Evolutionary conservation across 2,329 filamentous ascomycete genomes (phyloP).

Genomic region (Metarhizium anisopliae): DNA sequence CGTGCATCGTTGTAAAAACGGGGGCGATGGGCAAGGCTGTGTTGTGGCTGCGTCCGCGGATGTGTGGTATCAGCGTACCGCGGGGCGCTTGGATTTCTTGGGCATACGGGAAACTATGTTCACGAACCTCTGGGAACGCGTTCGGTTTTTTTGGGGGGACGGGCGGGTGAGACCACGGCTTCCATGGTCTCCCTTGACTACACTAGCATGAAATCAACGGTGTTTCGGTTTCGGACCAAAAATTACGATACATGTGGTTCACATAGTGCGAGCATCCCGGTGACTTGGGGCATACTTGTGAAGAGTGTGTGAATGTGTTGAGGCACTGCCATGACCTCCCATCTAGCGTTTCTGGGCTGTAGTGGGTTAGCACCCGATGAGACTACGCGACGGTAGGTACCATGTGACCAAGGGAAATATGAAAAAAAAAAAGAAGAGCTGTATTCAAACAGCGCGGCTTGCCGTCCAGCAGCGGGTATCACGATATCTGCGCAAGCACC

Average conservation of each 20-base stretch:
- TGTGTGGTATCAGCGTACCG: conserved; percentile 18
- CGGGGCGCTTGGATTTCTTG: conserved; percentile 16
- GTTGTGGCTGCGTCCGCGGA: conserved; percentile 4
- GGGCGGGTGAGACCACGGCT: conserved; percentile 8
- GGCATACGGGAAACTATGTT: conserved; percentile 9
- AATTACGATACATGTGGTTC: neutral
- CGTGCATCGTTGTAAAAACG: conserved; percentile 21
- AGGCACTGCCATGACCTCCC: no score
- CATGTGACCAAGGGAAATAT: no score
- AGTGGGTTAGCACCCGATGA: no score
- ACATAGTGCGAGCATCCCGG: no score
- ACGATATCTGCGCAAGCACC: no score
- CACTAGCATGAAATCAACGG: conserved; percentile 34
- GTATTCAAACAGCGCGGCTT: neutral
- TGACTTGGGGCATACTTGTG: no score
- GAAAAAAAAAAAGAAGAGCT: no score
- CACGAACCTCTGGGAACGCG: conserved; percentile 17
- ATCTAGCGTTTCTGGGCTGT: no score
- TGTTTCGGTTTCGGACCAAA: conserved; percentile 32
- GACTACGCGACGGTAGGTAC: no score
- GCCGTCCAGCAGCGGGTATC: conserved; percentile 6
- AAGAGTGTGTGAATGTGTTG: no score
- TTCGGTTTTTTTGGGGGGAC: neutral
- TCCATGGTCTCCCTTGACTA: conserved; percentile 24
- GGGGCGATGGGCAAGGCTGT: conserved; percentile 15